Evolutionary conservation across 2,329 filamentous ascomycete genomes (phyloP), one percentile per base, ranked within the genome.

Genomic region (Aspergillus fumigatus): DNA sequence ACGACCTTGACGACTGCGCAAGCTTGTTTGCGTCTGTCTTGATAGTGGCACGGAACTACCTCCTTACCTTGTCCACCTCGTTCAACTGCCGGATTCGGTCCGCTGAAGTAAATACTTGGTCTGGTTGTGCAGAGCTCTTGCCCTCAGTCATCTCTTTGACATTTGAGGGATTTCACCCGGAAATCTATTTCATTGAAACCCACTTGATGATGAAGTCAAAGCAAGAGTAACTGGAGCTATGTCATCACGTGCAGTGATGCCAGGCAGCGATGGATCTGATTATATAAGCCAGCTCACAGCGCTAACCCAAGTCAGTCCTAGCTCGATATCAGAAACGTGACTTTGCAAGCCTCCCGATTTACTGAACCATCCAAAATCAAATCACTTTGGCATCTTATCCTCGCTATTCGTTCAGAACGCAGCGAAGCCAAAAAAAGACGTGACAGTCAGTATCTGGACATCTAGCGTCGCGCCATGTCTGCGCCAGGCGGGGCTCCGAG

Each of bases 51-150:
- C 45, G 35, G 49, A 47, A 26, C 40, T 47, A 43, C 19, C 32
- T 29, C 52, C 57, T 41, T 69, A 87, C 85, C 67, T 84, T 83
- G 75, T 95, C 91, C 65, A 96, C 89, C 45, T 87, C 84, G 64
- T 87, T 88, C 55, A 96, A 83, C 67, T 95, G 90, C 56, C 87
- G 80, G 62, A 96, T 91, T 62, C 89, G 89, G 70, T 95, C 88
- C 43, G 88, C 83, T 35, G 88, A 82, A 9, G 85, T 88, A 63
- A 92, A 88, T n/a, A 65, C 67, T 45, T 70, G 62, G 52, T 71
- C 63, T 7, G 67, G 57, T 50, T 68, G 60, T 29, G 62, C 52
- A 43, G 62, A 52, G 9, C 60, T 54, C 53, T 65, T 67, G 35
- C 54, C 43, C 29, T 66, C 63, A 6, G 60, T 40, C 69, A 72